Percentiles rank a stretch among this genome's conserved stretches.
Evolutionary conservation across 192 early-diverging fungal species (phyloP).

Genomic region (Bifiguratus adelaidae): DNA sequence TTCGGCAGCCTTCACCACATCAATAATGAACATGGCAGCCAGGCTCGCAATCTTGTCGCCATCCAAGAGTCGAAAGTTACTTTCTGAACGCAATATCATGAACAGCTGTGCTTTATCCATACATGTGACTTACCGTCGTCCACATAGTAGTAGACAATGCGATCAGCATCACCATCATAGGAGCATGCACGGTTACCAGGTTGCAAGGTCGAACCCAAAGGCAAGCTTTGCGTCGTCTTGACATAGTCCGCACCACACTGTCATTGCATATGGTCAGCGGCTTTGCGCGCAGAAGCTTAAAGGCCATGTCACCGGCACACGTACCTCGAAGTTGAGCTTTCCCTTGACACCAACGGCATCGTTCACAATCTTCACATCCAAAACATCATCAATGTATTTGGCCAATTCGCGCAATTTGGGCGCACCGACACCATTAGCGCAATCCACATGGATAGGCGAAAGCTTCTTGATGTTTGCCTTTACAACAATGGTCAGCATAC

Average conservation of each 20-base stretch:
- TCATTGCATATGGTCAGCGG: background rate
- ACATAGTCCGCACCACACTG: slow-evolving; percentile 97
- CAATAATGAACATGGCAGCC: slow-evolving; percentile 88
- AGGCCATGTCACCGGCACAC: background rate
- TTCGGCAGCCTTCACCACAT: slow-evolving; percentile 71
- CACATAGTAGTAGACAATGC: slow-evolving; percentile 91
- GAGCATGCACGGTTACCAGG: slow-evolving; percentile 75
- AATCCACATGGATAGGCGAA: slow-evolving; percentile 72
- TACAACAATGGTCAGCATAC: background rate
- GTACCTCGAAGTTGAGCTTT: slow-evolving; percentile 79
- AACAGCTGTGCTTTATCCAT: background rate
- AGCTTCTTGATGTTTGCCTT: slow-evolving; percentile 60
- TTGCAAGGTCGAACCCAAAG: slow-evolving; percentile 51
- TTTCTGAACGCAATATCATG: slow-evolving; percentile 23
- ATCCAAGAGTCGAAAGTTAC: slow-evolving; percentile 84
- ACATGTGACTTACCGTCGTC: slow-evolving; percentile 47
- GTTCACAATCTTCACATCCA: slow-evolving; percentile 64
- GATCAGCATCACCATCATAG: slow-evolving; percentile 97
- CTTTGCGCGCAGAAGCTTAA: background rate
- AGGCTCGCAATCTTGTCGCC: slow-evolving; percentile 99
- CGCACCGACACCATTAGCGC: slow-evolving; percentile 96
- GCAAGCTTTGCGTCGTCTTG: slow-evolving; percentile 79
- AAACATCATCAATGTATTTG: slow-evolving; percentile 49
- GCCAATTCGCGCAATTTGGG: slow-evolving; percentile 74
- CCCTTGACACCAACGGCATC: slow-evolving; percentile 54